Base-by-base conservation (phyloP, 1,284 basidiomycete genomes). In the Rhodotorula sp. region DNA sequence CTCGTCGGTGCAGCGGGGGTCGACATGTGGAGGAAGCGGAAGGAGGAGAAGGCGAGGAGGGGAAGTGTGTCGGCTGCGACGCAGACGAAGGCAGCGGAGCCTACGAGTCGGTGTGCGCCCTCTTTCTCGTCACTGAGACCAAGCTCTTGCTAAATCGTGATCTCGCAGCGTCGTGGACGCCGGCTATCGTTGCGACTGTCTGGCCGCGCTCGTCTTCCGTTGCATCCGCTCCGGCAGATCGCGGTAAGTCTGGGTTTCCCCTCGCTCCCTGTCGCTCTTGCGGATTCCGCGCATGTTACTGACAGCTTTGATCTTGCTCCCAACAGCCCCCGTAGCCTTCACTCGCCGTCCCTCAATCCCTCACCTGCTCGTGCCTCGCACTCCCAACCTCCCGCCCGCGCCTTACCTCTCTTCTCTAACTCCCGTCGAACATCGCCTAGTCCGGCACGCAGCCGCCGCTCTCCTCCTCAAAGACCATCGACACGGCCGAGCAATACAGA, bases 391-490 rank as follows among this genome's bases (percentile, higher is more conserved):
- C 1, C 15, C n/a, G 13, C 46, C 48, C 11, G 8, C 51, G 16
- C 37, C 59, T 10, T 72, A 54, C 52, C 47, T 72, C 34, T 72
- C 67, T 8, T 13, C 64, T 24, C 65, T 72, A 24, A 59, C 64
- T 6, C 61, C 58, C 2, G 13, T 24, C 4, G 59, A 73, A 28
- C 71, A 73, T 54, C 59, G 64, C 22, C 59, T 68, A n/a, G 55
- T 73, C 15, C 71, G 59, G 16, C 69, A 73, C 34, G 69, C 69
- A 5, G 59, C 71, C 0, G 69, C 69, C 9, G 58, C 64, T 0
- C 56, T 73, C 1, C 47, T 73, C 9, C 59, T 70, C 28, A 65
- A 66, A 20, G 62, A 68, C n/a, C 56, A 55, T 2, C 31, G 47
- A 59, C 34, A 46, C n/a, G n/a, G 20, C 48, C 8, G 54, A 68